Conservation (phyloP, 495 filamentous ascomycete genomes). For the Penicillium tannophilum region DNA sequence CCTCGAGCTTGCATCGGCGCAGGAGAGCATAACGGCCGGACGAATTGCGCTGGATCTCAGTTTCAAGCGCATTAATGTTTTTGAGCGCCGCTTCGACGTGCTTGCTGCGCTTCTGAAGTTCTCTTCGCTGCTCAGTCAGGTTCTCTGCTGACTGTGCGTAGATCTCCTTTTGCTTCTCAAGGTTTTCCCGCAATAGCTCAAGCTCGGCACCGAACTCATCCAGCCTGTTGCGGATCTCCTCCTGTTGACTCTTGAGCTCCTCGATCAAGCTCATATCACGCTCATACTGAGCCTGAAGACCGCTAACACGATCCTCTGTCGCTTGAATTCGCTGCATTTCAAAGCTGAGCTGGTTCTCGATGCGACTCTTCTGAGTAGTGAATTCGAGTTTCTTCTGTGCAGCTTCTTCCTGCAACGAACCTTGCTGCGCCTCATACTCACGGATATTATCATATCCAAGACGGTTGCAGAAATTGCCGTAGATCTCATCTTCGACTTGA, state of each 20-base stretch:
- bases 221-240: slow-evolving; percentile 69
- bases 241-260: slow-evolving; percentile 72
- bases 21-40: slow-evolving; percentile 81
- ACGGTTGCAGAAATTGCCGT: slow-evolving; percentile 81
- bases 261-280: slow-evolving; percentile 66
- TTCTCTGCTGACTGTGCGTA: slow-evolving; percentile 70
- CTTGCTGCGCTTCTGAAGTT: slow-evolving; percentile 81
- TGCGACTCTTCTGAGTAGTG: slow-evolving; percentile 74
- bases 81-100: slow-evolving; percentile 79
- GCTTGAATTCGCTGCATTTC: slow-evolving; percentile 69
- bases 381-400: slow-evolving; percentile 85
- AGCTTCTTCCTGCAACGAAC: slow-evolving; percentile 84
- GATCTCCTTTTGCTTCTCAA: slow-evolving; percentile 66
- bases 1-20: slow-evolving; percentile 88
- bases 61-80: slow-evolving; percentile 74
- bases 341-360: slow-evolving; percentile 79
- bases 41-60: slow-evolving; percentile 78
- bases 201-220: slow-evolving; percentile 74
- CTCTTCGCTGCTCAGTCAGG: slow-evolving; percentile 76
- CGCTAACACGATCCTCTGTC: slow-evolving; percentile 68
- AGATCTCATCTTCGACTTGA: slow-evolving; percentile 86
- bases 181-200: slow-evolving; percentile 69
- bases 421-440: slow-evolving; percentile 90
- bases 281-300: slow-evolving; percentile 64
- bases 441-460: slow-evolving; percentile 88